These are phyloP conservation scores for Corylus heterophylla DNA, from an alignment of 306 rosid genomes.

Conservation along the genomic window DNA sequence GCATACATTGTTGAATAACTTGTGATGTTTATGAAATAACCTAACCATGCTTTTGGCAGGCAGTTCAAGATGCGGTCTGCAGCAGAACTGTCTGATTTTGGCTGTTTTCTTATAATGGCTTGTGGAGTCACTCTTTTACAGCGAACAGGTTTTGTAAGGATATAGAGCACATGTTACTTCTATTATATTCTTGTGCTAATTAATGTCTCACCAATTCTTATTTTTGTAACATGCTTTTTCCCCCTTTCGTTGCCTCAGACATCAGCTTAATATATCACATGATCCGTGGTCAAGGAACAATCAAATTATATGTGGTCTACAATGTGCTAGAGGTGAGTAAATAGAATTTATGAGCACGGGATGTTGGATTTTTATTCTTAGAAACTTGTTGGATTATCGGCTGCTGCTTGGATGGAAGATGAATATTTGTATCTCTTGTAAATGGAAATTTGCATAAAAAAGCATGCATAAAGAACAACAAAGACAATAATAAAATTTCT, in stretches of 20 bases:
- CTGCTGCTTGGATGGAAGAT: background rate
- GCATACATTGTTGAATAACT: slow-evolving; percentile 19
- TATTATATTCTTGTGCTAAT: slow-evolving; percentile 10
- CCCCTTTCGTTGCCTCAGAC: slow-evolving; percentile 46
- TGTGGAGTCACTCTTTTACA: slow-evolving; percentile 86
- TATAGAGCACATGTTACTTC: slow-evolving; percentile 17
- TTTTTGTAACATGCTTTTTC: slow-evolving; percentile 18
- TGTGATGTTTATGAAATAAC: slow-evolving; percentile 35
- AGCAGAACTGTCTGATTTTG: slow-evolving; percentile 83
- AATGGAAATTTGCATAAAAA: background rate
- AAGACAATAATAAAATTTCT: background rate
- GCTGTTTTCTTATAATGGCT: slow-evolving; percentile 78
- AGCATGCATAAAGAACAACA: background rate
- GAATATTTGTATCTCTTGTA: background rate
- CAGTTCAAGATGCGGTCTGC: slow-evolving; percentile 89
- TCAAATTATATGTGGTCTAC: slow-evolving; percentile 92
- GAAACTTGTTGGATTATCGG: background rate
- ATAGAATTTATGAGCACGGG: slow-evolving; percentile 22
- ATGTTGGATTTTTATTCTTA: slow-evolving; percentile 2
- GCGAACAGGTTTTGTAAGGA: slow-evolving; percentile 60
- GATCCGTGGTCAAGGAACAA: slow-evolving; percentile 98
- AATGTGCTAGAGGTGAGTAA: slow-evolving; percentile 88
- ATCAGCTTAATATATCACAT: slow-evolving; percentile 99
- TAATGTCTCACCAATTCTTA: slow-evolving; percentile 21
- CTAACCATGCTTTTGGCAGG: slow-evolving; percentile 75